Evolutionary conservation across 192 early-diverging fungal species (phyloP), one percentile per base, ranked within the genome.

Genomic region (Entomortierella lignicola): DNA sequence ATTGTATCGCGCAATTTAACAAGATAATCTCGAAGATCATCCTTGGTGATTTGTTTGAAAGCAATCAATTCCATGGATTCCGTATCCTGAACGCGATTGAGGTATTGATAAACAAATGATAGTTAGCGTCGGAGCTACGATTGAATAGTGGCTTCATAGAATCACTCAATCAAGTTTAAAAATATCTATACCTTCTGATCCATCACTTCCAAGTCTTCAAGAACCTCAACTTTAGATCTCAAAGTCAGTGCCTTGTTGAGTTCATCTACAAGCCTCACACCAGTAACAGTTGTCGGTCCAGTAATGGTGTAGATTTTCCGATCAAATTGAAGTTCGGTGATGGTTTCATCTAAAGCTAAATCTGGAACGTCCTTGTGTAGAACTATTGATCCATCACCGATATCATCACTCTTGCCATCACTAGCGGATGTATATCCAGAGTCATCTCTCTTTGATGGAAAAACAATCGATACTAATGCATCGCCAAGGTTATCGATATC

Each of bases 271-370:
- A 77, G 54, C n/a, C 63, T 69, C 7, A 60, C 66, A n/a, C 73
- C 73, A 30, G 65, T 77, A 0, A 64, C 39, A 17, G 34, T 67
- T 47, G 68, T 50, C 2, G 73, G 60, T 3, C 73, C 66, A 29
- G 73, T 77, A 7, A 77, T 21, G 1, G 73, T 77, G 39, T 77
- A 77, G 15, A 51, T 58, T 53, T 69, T 65, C 1, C 66, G 39
- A 31, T 77, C 66, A 26, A 51, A 63, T 25, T 43, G 37, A 27
- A 17, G 21, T 37, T n/a, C 4, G 27, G 37, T 25, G 20, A 15
- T 15, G 26, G 39, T 44, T 0, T 10, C 39, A 30, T 54, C 37
- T n/a, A 2, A 1, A 50, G 26, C 13, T 15, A 37, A 30, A 23
- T 23, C 20, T 23, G 57, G 15, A 25, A 12, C 6, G 41, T 60